Evolutionary conservation across 129 eudicot species (phyloP).

Genomic region (Arctium lappa): DNA sequence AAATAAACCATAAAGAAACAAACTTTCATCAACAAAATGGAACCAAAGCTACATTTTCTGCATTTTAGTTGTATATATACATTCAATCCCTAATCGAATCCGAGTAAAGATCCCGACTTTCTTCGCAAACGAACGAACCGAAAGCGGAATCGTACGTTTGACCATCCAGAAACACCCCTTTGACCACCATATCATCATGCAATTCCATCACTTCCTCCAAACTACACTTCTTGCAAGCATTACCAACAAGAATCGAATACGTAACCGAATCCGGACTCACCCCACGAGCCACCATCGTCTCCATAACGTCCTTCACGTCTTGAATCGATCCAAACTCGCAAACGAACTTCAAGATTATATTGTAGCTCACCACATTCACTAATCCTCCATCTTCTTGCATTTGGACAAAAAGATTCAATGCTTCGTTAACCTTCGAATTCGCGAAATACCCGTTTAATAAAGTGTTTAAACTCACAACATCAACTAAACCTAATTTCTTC

Average conservation of each 20-base stretch:
- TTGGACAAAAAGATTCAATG: slow-evolving; percentile 33
- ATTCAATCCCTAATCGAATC: neutral
- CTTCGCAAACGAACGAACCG: slow-evolving; percentile 12
- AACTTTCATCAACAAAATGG: neutral
- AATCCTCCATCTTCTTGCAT: slow-evolving; percentile 48
- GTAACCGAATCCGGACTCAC: slow-evolving; percentile 41
- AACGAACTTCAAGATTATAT: slow-evolving; percentile 41
- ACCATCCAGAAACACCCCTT: slow-evolving; percentile 39
- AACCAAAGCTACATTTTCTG: slow-evolving; percentile 8
- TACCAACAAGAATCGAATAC: slow-evolving; percentile 34
- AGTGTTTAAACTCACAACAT: slow-evolving; percentile 44
- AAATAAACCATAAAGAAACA: neutral
- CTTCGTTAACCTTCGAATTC: slow-evolving; percentile 44
- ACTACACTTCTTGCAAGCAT: slow-evolving; percentile 25
- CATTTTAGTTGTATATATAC: neutral
- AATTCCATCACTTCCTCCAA: slow-evolving; percentile 36
- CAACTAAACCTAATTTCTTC: slow-evolving; percentile 29
- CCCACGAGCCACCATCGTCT: slow-evolving; percentile 35
- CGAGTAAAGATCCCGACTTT: neutral
- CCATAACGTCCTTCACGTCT: slow-evolving; percentile 51
- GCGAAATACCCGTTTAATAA: slow-evolving; percentile 50
- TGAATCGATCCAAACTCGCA: slow-evolving; percentile 56
- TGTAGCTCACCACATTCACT: slow-evolving; percentile 47
- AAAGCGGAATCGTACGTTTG: slow-evolving; percentile 39
- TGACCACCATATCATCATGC: slow-evolving; percentile 43